phyloP scores from a whole-genome alignment of 164 flowering plant species.

The Warburgia ugandensis region DNA sequence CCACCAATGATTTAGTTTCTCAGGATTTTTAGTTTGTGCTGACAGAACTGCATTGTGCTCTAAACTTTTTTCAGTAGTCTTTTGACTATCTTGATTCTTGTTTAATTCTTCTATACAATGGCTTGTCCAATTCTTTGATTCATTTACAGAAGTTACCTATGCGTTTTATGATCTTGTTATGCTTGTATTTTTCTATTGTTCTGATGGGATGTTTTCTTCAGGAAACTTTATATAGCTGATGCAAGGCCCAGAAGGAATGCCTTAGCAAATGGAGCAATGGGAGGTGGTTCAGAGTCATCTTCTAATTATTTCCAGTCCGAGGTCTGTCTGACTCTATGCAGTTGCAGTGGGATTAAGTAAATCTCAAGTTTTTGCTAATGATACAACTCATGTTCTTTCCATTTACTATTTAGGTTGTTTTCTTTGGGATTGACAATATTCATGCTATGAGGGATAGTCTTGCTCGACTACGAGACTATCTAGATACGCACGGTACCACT shows the following conservation, averaged over 20 bases:
- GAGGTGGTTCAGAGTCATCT: slow-evolving; percentile 99
- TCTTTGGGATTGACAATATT: slow-evolving; percentile 98
- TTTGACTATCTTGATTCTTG: no score
- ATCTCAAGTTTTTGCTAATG: background rate
- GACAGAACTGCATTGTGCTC: no score
- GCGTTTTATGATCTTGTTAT: background rate
- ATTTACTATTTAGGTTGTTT: slow-evolving; percentile 54
- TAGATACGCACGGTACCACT: slow-evolving; percentile 85
- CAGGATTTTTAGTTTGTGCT: no score
- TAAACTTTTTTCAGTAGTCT: no score
- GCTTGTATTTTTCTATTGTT: background rate
- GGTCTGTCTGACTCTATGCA: slow-evolving; percentile 35
- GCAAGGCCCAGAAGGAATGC: slow-evolving; percentile 99
- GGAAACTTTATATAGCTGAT: slow-evolving; percentile 97
- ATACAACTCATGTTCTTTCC: background rate
- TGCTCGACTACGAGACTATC: slow-evolving; percentile 84
- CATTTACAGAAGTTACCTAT: no score
- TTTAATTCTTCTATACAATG: no score
- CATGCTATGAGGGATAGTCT: slow-evolving; percentile 99
- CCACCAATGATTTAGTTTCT: no score
- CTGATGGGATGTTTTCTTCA: slow-evolving; percentile 20
- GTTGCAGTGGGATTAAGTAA: background rate
- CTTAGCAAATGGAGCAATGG: slow-evolving; percentile 98
- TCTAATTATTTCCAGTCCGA: slow-evolving; percentile 92
- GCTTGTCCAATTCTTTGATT: no score